Conservation (phyloP, 345 rosid genomes). For the Gossypium longicalyx region DNA sequence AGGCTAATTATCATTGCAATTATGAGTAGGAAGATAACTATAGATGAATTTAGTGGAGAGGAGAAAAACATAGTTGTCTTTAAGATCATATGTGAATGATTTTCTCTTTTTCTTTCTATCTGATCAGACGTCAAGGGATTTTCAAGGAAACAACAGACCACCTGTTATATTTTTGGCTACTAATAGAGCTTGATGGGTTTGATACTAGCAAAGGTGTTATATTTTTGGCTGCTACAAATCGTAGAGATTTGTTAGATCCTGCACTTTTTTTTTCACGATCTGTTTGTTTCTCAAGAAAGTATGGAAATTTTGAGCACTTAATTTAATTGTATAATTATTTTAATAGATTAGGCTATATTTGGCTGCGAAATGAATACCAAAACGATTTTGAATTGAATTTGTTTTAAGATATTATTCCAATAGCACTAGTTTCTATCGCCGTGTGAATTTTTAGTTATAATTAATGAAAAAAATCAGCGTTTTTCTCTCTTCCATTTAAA, state of each 20-base stretch:
- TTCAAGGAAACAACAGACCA: conserved; percentile 73
- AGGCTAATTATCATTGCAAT: background rate
- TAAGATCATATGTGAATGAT: background rate
- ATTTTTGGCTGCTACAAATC: conserved; percentile 91
- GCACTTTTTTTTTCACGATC: too few relatives aligned
- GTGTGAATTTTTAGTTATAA: too few relatives aligned
- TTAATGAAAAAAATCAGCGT: too few relatives aligned
- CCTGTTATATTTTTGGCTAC: conserved; percentile 73
- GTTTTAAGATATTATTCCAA: too few relatives aligned
- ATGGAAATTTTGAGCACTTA: too few relatives aligned
- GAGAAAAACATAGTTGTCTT: background rate
- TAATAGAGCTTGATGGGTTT: conserved; percentile 96
- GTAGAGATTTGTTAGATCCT: conserved; percentile 86
- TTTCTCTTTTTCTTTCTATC: conserved; percentile 15
- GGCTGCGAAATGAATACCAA: too few relatives aligned
- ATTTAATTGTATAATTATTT: too few relatives aligned
- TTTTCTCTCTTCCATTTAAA: too few relatives aligned
- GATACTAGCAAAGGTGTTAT: conserved; percentile 98
- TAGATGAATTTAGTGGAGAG: background rate
- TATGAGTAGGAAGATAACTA: conserved; percentile 6
- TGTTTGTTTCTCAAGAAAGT: too few relatives aligned
- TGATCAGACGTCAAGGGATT: conserved; percentile 79
- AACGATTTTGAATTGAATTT: too few relatives aligned
- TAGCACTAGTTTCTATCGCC: too few relatives aligned
- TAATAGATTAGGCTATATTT: too few relatives aligned